Conservation (phyloP, 176 grass and related monocot genomes). For the Sorghum bicolor region DNA sequence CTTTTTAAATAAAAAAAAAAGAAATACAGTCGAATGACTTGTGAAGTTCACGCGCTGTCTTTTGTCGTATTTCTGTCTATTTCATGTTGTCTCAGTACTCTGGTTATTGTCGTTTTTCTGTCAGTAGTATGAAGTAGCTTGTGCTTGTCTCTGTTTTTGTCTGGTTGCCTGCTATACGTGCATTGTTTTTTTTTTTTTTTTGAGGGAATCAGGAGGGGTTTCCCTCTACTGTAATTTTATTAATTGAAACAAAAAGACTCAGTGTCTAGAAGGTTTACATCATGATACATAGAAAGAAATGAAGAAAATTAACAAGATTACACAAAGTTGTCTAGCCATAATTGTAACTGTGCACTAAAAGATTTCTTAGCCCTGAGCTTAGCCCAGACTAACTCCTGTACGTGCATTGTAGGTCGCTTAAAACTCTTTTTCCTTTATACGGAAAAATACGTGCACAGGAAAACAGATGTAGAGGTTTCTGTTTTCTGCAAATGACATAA, state of each 20-base stretch:
- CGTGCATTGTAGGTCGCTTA: neutral
- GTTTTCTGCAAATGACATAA: neutral
- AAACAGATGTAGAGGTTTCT: neutral
- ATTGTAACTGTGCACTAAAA: too few relatives aligned
- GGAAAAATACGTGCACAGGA: neutral
- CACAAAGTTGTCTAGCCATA: too few relatives aligned
- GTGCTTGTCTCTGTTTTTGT: neutral
- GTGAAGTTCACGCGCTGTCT: neutral
- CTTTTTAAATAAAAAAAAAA: neutral
- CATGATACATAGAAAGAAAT: too few relatives aligned
- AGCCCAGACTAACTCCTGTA: too few relatives aligned
- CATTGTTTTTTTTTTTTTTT: too few relatives aligned
- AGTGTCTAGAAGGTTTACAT: too few relatives aligned
- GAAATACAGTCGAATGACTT: neutral
- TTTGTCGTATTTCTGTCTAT: neutral
- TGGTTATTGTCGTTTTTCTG: neutral
- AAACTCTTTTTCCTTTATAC: neutral
- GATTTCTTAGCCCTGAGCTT: too few relatives aligned
- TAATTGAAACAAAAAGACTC: too few relatives aligned
- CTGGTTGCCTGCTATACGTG: neutral
- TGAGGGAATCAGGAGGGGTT: too few relatives aligned
- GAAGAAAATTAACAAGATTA: too few relatives aligned
- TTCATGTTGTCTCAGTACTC: neutral
- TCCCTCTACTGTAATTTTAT: too few relatives aligned
- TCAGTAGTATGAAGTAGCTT: neutral